Conservation (phyloP, 2,329 filamentous ascomycete genomes). For the Colletotrichum navitas region DNA sequence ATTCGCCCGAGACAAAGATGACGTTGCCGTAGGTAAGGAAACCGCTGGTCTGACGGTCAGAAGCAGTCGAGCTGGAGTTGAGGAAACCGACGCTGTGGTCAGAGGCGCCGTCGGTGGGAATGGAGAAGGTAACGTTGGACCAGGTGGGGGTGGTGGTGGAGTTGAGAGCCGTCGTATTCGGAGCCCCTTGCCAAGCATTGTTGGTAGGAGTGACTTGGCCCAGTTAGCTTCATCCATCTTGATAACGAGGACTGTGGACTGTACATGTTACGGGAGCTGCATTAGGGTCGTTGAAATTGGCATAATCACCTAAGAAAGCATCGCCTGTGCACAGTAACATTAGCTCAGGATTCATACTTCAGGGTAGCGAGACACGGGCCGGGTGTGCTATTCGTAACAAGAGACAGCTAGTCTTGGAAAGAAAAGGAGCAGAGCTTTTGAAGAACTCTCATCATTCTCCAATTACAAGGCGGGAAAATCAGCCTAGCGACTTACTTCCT, state of each 20-base stretch:
- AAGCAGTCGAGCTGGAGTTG: constrained; percentile 9
- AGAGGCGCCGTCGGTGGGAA: constrained; percentile 43
- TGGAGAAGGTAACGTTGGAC: constrained; percentile 46
- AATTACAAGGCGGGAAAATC: constrained; percentile 17
- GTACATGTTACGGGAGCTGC: constrained; percentile 35
- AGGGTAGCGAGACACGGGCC: not conserved
- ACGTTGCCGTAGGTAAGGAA: constrained; percentile 48
- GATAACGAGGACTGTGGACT: not conserved
- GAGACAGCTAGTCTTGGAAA: not conserved
- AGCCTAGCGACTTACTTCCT: constrained; percentile 44
- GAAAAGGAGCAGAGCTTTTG: not conserved
- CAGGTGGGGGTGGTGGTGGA: constrained; percentile 40
- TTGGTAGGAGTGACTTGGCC: constrained; percentile 38
- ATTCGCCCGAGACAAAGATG: constrained; percentile 30
- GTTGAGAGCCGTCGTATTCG: constrained; percentile 39
- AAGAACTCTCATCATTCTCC: not conserved
- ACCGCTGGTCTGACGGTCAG: constrained; percentile 41
- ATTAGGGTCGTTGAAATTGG: constrained; percentile 29
- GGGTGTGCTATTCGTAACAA: not conserved
- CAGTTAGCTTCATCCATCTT: not conserved
- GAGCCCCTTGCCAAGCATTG: constrained; percentile 43
- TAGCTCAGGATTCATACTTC: not conserved
- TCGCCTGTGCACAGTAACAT: constrained; percentile 11
- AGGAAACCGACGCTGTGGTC: constrained; percentile 45
- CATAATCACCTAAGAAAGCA: constrained; percentile 28